Base-by-base conservation (phyloP, 2,329 filamentous ascomycete genomes). In the Colletotrichum paranaense region DNA sequence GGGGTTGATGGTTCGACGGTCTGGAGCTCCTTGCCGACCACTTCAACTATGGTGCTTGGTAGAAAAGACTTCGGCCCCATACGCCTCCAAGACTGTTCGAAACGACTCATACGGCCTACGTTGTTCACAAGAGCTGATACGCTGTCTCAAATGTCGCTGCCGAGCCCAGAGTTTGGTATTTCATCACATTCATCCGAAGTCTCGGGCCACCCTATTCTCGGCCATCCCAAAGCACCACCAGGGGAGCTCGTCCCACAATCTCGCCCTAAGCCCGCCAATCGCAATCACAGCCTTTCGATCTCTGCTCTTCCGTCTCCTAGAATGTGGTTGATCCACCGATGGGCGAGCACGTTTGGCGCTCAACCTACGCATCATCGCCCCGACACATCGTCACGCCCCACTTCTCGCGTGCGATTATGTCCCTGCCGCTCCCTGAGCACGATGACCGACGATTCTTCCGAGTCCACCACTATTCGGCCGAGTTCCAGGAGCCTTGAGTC, bases 261-360 rank as follows among this genome's bases (percentile, higher is more conserved):
- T 57, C 24, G 28, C 32, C 42, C 49, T 22, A 14, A 58, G 59
- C 42, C 62, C 55, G 35, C 70, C 70, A 73, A 73, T 70, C 71
- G 71, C 60, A 73, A 57, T 12, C 42, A 22, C 30, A 30, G 24
- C 2, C 24, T 24, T 7, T 24, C 67, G 46, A 42, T 11, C 24
- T 55, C n/a, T 57, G 22, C 35, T 53, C 56, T 26, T 53, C n/a
- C 4, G 19, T n/a, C n/a, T 30, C 46, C 12, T 46, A 8, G 42
- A 28, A 38, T 28, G 52, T 46, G n/a, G 9, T 24, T n/a, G 59
- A 16, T 42, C 24, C 53, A 38, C 42, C 53, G 24, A 32, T 30
- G 19, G 46, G 46, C 32, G 67, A 52, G 52, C 52, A 38, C 42
- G 42, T 14, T 55, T 67, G 55, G 24, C n/a, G 14, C 28, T 14